Evolutionary conservation across 495 filamentous ascomycete species (phyloP), one percentile per base, ranked within the genome.

Genomic region (Pseudoneurospora amorphoporcata): DNA sequence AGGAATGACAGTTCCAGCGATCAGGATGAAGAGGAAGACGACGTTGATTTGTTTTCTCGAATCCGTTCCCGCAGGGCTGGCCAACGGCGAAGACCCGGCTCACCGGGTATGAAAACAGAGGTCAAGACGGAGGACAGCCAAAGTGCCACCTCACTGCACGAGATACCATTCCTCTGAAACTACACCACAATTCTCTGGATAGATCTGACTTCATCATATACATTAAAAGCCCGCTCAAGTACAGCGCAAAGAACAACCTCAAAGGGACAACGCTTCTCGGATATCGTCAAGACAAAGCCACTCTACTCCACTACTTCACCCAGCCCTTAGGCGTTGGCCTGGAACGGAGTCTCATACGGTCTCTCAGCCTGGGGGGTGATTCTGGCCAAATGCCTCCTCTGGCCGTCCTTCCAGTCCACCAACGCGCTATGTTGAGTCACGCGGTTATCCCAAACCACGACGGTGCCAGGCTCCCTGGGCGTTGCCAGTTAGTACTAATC

Each of bases 401-500:
- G 88, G 3, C 92, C 92, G 82, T 88, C 88, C 71, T 87, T 87
- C 92, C 92, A 96, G 79, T 94, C 93, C 19, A 93, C 78, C 40
- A 92, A 82, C 5, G 91, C 92, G n/a, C 90, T 90, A 80, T 95
- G 92, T 70, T 87, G 85, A 14, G 92, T 93, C 4, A 94, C 90
- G 17, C 92, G 87, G 80, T 96, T 95, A 78, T 97, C 94, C 89
- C 94, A 97, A 12, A 97, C 90, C 9, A 97, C 92, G 35, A 97
- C 94, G 3, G 92, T 95, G 43, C 88, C 87, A 12, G 89, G 87
- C 74, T 91, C 87, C 45, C 23, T 23, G 23, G 23, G 23, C 23
- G 23, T 23, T 23, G 23, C 23, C 23, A 23, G 23, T 23, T 23
- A 23, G 23, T 23, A 23, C 23, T 23, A 23, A 23, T 23, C 23